phyloP scores from a whole-genome alignment of 208 protist species.

The Leishmania mexicana region DNA sequence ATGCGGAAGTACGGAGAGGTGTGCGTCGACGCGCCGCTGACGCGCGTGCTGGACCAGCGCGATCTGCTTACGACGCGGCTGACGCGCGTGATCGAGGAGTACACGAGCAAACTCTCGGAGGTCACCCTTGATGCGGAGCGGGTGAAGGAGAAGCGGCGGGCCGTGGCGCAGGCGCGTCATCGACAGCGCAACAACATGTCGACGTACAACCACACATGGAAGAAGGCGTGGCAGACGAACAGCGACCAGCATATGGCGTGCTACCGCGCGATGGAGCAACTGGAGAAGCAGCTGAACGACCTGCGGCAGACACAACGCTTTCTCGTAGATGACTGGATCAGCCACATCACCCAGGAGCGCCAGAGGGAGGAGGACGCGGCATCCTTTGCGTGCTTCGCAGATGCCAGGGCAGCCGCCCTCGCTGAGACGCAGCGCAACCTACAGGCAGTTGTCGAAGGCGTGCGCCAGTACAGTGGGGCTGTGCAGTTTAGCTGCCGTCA shows the following conservation, averaged over 20 bases:
- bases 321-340: constrained; percentile 61
- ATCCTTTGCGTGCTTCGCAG: constrained; percentile 59
- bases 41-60: constrained; percentile 29
- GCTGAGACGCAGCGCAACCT: constrained; percentile 47
- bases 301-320: constrained; percentile 53
- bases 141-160: constrained; percentile 35
- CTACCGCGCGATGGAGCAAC: constrained; percentile 70
- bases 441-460: constrained; percentile 32
- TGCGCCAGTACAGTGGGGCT: constrained; percentile 34
- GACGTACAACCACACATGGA: constrained; percentile 50
- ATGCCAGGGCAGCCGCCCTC: constrained; percentile 40
- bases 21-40: constrained; percentile 30
- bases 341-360: constrained; percentile 49
- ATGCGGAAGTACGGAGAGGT: constrained; percentile 47
- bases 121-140: constrained; percentile 41
- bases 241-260: constrained; percentile 65
- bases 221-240: constrained; percentile 57
- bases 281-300: constrained; percentile 58
- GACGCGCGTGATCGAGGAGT: constrained; percentile 16
- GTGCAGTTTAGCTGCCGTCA: constrained; percentile 40
- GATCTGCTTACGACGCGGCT: constrained; percentile 28
- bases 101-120: constrained; percentile 13
- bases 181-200: constrained; percentile 36
- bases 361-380: constrained; percentile 53
- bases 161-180: constrained; percentile 35